These are phyloP conservation scores for Pythium periplocum DNA, from an alignment of 352 stramenopile genomes.

Conservation along the genomic window DNA sequence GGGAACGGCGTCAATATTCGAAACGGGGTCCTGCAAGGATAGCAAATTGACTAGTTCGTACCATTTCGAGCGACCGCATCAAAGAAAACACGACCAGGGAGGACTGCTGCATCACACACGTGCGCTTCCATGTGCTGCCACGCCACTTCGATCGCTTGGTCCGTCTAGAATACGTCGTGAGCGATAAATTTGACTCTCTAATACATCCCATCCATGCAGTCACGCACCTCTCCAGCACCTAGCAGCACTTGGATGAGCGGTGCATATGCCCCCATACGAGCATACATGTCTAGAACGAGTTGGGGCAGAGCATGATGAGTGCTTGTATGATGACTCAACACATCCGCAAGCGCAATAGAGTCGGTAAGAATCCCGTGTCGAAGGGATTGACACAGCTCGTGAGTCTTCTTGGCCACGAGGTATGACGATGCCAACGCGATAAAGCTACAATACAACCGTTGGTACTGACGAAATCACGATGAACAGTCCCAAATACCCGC, in stretches of 20 bases:
- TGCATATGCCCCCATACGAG: conserved; percentile 36
- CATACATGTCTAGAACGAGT: conserved; percentile 66
- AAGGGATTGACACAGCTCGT: conserved; percentile 64
- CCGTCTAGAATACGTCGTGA: too few relatives aligned
- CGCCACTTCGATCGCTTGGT: conserved; percentile 8
- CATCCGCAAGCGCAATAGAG: conserved; percentile 47
- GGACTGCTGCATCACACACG: conserved; percentile 5
- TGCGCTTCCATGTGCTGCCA: conserved; percentile 15
- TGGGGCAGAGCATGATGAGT: conserved; percentile 34
- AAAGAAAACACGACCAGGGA: conserved; percentile 13
- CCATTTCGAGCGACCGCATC: conserved; percentile 3
- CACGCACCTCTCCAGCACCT: conserved; percentile 34
- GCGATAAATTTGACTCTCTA: too few relatives aligned
- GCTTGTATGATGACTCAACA: conserved; percentile 32
- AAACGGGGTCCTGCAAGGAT: too few relatives aligned
- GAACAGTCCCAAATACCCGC: too few relatives aligned
- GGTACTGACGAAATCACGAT: too few relatives aligned
- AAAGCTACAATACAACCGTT: conserved; percentile 27
- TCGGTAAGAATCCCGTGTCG: conserved; percentile 53
- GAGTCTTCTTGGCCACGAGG: conserved; percentile 30
- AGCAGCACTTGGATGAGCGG: conserved; percentile 47
- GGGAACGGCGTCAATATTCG: background rate
- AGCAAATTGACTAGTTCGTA: conserved; percentile 1
- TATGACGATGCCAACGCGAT: conserved; percentile 46
- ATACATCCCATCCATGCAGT: too few relatives aligned